A percentile compares a stretch with the other conserved stretches of the same genome.
These are phyloP conservation scores for Poa pratensis DNA, from an alignment of 176 grass and related monocot species.

Conservation along the genomic window DNA sequence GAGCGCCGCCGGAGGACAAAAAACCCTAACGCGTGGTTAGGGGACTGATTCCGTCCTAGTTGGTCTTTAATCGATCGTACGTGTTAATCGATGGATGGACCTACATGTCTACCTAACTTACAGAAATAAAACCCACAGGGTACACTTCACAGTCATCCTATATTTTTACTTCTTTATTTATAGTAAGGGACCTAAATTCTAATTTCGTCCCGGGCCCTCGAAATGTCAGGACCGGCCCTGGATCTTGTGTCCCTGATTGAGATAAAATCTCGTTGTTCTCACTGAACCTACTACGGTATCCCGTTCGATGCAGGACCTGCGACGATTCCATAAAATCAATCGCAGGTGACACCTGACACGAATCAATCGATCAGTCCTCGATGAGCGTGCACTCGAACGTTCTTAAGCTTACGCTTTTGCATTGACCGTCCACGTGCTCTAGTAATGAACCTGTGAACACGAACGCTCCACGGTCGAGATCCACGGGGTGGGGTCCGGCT, in stretches of 20 bases:
- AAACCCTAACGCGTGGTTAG: no score
- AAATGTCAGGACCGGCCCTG: no score
- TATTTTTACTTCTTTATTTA: no score
- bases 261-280: not conserved
- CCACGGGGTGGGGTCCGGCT: not conserved
- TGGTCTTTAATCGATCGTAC: no score
- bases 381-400: conserved; percentile 28
- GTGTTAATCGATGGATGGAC: no score
- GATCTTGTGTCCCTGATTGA: not conserved
- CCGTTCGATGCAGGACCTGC: not conserved
- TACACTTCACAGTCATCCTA: no score
- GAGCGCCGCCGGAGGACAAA: no score
- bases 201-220: no score
- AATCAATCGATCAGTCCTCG: not conserved
- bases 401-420: not conserved
- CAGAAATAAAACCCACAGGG: no score
- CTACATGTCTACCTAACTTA: no score
- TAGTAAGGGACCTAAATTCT: no score
- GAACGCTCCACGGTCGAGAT: not conserved
- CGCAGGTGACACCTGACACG: not conserved
- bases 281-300: not conserved
- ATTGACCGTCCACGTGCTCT: conserved; percentile 10
- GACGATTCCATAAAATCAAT: not conserved
- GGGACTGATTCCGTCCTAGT: no score
- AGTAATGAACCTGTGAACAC: not conserved